A percentile compares a stretch with the other conserved stretches of the same genome.
Evolutionary conservation across 305 asterid genomes (phyloP).

Genomic region (Salvia sclarea): DNA sequence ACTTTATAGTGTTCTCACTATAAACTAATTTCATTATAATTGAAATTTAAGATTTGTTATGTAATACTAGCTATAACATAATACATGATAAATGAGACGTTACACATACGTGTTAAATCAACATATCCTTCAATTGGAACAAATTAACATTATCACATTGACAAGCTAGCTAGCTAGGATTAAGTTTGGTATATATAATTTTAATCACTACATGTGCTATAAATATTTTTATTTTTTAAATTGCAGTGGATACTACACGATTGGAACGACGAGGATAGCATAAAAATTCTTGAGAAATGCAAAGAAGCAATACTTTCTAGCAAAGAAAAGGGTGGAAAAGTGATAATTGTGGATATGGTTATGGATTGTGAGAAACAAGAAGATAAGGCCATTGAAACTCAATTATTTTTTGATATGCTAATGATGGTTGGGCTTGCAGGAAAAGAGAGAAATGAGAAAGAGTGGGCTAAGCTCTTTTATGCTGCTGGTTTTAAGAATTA

Average conservation of each 20-base stretch:
- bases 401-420: slow-evolving; percentile 11
- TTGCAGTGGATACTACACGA: slow-evolving; percentile 28
- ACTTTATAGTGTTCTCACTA: too few relatives aligned
- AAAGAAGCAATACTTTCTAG: slow-evolving; percentile 20
- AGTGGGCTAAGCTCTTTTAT: slow-evolving; percentile 26
- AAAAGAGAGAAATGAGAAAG: slow-evolving; percentile 27
- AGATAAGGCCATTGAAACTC: slow-evolving; percentile 7
- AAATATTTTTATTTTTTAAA: too few relatives aligned
- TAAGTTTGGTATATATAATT: too few relatives aligned
- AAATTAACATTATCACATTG: too few relatives aligned
- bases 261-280: slow-evolving; percentile 19
- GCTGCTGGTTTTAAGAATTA: slow-evolving; percentile 17
- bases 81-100: too few relatives aligned
- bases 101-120: too few relatives aligned
- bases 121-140: too few relatives aligned
- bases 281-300: slow-evolving; percentile 10
- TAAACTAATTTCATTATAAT: too few relatives aligned
- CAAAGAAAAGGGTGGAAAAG: slow-evolving; percentile 6
- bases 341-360: slow-evolving; percentile 26
- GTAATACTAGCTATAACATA: too few relatives aligned
- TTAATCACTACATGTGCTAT: too few relatives aligned
- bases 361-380: background rate
- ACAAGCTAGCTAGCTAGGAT: too few relatives aligned
- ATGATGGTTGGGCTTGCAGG: slow-evolving; percentile 11
- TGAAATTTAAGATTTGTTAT: too few relatives aligned